A percentile compares a stretch with the other conserved stretches of the same genome.
Evolutionary conservation across 2,329 filamentous ascomycete genomes (phyloP).

Genomic region (Cyphellophora attinorum): DNA sequence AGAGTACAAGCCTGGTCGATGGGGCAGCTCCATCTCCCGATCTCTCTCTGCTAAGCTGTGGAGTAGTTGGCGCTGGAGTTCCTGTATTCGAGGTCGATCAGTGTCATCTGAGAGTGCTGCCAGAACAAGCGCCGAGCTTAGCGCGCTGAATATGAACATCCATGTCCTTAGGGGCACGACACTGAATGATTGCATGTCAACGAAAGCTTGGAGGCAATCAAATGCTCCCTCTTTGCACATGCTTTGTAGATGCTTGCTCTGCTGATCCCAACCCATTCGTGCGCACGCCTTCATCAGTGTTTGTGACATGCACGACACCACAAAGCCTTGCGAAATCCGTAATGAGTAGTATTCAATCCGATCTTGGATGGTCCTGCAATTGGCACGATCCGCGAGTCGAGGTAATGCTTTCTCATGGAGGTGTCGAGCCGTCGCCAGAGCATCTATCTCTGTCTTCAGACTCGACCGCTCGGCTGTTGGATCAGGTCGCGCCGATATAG

Average conservation of each 20-base stretch:
- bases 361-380: slow-evolving; percentile 5
- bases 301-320: slow-evolving; percentile 2
- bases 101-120: slow-evolving; percentile 1
- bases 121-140: slow-evolving; percentile 4
- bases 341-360: slow-evolving; percentile 6
- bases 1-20: slow-evolving; percentile 1
- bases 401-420: slow-evolving; percentile 1
- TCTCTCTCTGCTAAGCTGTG: slow-evolving; percentile 2
- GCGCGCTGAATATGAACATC: slow-evolving; percentile 3
- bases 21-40: slow-evolving; percentile 1
- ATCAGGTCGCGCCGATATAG: neutral
- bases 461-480: neutral
- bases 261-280: slow-evolving; percentile 2
- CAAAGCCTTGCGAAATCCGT: slow-evolving; percentile 3
- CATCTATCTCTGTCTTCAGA: slow-evolving; percentile 1
- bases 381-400: slow-evolving; percentile 1
- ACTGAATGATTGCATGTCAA: slow-evolving; percentile 4
- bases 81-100: slow-evolving; percentile 1
- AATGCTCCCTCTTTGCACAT: slow-evolving; percentile 3
- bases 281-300: slow-evolving; percentile 1
- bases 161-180: slow-evolving; percentile 3
- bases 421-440: slow-evolving; percentile 1
- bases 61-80: neutral
- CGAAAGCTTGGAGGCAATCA: slow-evolving; percentile 4
- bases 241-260: slow-evolving; percentile 1